Evolutionary conservation across 2,329 filamentous ascomycete species (phyloP), one percentile per base, ranked within the genome.

Genomic region (Aureobasidium sp.): DNA sequence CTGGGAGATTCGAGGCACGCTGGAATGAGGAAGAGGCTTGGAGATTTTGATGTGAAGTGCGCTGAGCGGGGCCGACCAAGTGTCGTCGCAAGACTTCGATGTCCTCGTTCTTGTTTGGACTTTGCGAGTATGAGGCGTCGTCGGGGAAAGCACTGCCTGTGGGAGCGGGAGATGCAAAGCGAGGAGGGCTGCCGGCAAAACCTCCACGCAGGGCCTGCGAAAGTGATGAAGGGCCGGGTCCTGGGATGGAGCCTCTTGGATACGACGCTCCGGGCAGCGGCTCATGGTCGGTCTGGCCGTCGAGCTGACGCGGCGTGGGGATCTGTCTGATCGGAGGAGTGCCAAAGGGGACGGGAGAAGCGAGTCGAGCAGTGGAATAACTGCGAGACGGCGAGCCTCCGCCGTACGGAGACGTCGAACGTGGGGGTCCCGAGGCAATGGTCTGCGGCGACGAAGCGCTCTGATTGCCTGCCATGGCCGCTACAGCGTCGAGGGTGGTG

Each of bases 61-160:
- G 64, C 57, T 74, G 66, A 54, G 72, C 71, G n/a, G 86, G 83
- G 64, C 85, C 81, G 17, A 96, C 88, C 62, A 95, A 72, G 75
- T 98, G 93, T 60, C 91, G 80, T 67, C 85, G 90, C 59, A 98
- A 80, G 51, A 97, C 88, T 66, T 96, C 90, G 14, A 90, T 86
- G 63, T 97, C 89, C 70, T 97, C 90, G 64, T 85, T 85, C 4
- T 85, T 83, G 19, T 76, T 81, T 35, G 75, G 71, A 42, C 76
- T 79, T 35, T 79, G 77, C 59, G 84, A 79, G 21, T 71, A 71
- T 38, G 68, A 68, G 57, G 70, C 66, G 56, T 77, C 64, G 57
- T 75, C 63, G 59, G 61, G 56, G 53, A 56, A 35, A 54, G 54
- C 76, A 69, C 34, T 84, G 85, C 40, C 85, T 24, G 30, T n/a